Evolutionary conservation across 2,329 filamentous ascomycete species (phyloP), one percentile per base, ranked within the genome.

Genomic region (Fusarium buharicum): DNA sequence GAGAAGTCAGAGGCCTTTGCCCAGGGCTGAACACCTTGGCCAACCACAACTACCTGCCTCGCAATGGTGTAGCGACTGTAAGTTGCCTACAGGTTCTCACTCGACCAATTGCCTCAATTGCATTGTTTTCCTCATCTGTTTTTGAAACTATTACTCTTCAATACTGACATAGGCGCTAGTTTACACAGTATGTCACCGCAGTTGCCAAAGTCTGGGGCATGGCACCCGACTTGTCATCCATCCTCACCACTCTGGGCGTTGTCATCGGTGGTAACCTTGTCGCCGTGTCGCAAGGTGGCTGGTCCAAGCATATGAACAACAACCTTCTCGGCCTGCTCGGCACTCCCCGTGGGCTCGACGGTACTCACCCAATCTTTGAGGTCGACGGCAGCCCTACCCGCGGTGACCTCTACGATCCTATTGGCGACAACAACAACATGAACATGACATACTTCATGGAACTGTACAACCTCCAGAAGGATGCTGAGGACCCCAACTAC

Each of bases 291-390:
- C 22, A 70, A 69, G 62, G 62, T 1, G 62, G 62, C 3, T 65
- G 57, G 44, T 73, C 76, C 13, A 73, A 76, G 53, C 78, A 80
- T 57, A 70, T 81, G 7, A 71, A 81, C 6, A 72, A 75, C 20
- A 78, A 82, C 44, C 64, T 82, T 0, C 58, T 77, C 1, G 80
- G 81, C 1, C 72, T 83, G 4, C 69, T 83, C 0, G 67, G 67
- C 17, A 75, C 74, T 14, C 81, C 81, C 0, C 77, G 78, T 37
- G 82, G 82, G 6, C 75, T 86, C 3, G 72, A 72, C 13, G 80
- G 80, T n/a, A 79, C 79, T 4, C 84, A 86, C 69, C 84, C 85
- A 68, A 79, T 81, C 51, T 81, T 84, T 64, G 84, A 86, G 73
- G 74, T 79, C 1, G 84, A 86, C 69, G 80, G 75, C 0, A 85